phyloP scores from a whole-genome alignment of 306 rosid genomes.

The Castanea mollissima region DNA sequence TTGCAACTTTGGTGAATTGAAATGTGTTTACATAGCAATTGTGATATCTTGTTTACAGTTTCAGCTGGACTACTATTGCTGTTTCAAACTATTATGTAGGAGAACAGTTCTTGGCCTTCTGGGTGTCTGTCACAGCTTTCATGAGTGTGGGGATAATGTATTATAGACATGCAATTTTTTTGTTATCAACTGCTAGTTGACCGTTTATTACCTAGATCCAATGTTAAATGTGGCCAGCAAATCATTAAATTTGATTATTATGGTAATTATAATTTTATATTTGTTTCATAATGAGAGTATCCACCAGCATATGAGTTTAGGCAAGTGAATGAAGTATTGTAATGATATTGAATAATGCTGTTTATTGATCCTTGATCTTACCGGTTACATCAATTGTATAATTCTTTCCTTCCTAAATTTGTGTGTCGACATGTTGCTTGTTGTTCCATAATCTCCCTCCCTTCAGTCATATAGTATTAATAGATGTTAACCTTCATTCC shows the following conservation, averaged over 20 bases:
- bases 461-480: neutral
- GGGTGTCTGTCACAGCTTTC: neutral
- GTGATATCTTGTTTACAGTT: neutral
- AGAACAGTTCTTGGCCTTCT: neutral
- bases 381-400: no score
- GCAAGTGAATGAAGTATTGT: neutral
- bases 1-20: neutral
- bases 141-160: neutral
- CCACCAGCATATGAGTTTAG: neutral
- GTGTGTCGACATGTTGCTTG: conserved; percentile 5
- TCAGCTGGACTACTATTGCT: neutral
- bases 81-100: neutral
- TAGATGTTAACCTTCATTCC: neutral
- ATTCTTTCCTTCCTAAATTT: neutral
- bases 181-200: neutral
- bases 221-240: neutral
- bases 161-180: neutral
- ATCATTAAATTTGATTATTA: neutral
- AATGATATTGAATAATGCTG: neutral
- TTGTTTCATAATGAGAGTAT: neutral
- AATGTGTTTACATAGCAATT: neutral
- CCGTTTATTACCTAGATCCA: neutral
- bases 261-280: neutral
- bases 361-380: neutral
- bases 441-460: neutral